phyloP scores from a whole-genome alignment of 2,329 filamentous ascomycete genomes.

The Penicillium sp. region DNA sequence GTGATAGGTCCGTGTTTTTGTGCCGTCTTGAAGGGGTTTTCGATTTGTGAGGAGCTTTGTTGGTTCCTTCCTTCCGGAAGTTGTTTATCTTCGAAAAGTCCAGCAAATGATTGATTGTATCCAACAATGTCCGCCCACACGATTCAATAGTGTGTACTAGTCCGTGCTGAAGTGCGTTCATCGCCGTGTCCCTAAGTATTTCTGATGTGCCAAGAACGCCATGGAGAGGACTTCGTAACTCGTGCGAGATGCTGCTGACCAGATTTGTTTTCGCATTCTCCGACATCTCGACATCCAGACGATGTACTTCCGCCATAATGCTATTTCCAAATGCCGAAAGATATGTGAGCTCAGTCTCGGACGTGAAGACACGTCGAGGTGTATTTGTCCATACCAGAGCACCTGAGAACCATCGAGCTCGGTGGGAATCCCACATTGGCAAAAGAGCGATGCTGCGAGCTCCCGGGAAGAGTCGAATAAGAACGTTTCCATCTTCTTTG shows the following conservation, averaged over 20 bases:
- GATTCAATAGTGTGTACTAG: conserved; percentile 40
- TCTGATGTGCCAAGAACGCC: conserved; percentile 38
- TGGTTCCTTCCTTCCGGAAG: not conserved
- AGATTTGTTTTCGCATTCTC: conserved; percentile 37
- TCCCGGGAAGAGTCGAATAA: conserved; percentile 25
- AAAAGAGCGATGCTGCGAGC: conserved; percentile 32
- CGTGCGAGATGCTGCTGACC: conserved; percentile 37
- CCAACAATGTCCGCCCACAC: conserved; percentile 45
- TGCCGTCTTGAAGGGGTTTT: not conserved
- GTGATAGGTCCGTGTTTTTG: not conserved
- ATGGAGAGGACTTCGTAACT: conserved; percentile 39
- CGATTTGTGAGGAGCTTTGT: not conserved
- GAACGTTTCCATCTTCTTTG: conserved; percentile 15
- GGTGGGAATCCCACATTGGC: conserved; percentile 36
- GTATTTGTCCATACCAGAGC: conserved; percentile 30
- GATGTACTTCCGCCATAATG: conserved; percentile 36
- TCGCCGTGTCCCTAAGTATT: conserved; percentile 32
- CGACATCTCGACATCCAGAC: conserved; percentile 31
- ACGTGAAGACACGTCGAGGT: conserved; percentile 23
- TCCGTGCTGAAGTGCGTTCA: conserved; percentile 29
- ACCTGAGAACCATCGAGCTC: conserved; percentile 32
- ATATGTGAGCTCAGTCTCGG: conserved; percentile 31
- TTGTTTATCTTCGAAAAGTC: conserved; percentile 25
- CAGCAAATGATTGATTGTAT: conserved; percentile 43
- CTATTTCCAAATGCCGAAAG: conserved; percentile 34